These are phyloP conservation scores for Aspergillus clavatus DNA, from an alignment of 2,329 filamentous ascomycete species.

Conservation along the genomic window DNA sequence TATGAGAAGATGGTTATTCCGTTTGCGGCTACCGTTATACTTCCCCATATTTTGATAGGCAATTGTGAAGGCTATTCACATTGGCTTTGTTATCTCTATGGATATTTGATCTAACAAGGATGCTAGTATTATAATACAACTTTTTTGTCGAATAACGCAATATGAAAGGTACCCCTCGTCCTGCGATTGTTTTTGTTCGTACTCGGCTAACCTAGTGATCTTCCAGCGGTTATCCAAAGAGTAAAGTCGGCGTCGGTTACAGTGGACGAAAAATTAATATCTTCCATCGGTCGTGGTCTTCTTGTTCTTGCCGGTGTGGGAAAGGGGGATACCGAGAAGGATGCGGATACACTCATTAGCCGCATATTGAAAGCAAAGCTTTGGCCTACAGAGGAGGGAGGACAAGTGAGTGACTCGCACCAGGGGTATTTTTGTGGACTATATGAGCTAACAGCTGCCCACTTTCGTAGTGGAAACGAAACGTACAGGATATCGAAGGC, in stretches of 20 bases:
- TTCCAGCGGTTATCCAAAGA: conserved; percentile 81
- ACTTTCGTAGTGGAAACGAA: conserved; percentile 72
- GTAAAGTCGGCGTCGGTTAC: conserved; percentile 94
- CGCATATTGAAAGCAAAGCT: conserved; percentile 88
- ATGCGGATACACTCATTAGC: conserved; percentile 73
- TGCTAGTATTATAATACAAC: background rate
- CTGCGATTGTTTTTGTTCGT: background rate
- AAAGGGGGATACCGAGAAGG: conserved; percentile 83
- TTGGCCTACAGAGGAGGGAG: conserved; percentile 77
- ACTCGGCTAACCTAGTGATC: conserved; percentile 7
- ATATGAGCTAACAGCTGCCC: conserved; percentile 2
- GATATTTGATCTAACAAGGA: background rate
- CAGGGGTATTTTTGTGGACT: background rate
- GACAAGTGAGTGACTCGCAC: conserved; percentile 47
- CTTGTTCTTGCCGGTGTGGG: conserved; percentile 89
- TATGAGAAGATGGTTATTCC: background rate
- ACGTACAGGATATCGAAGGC: conserved; percentile 78
- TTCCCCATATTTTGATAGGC: background rate
- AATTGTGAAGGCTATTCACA: background rate
- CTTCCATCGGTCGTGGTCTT: conserved; percentile 83
- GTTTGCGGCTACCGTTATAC: background rate
- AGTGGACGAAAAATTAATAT: conserved; percentile 84
- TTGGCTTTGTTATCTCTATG: background rate
- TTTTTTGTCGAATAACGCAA: background rate
- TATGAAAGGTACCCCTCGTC: conserved; percentile 39